phyloP scores from a whole-genome alignment of 164 flowering plant genomes.

The Berberis vulgaris region DNA sequence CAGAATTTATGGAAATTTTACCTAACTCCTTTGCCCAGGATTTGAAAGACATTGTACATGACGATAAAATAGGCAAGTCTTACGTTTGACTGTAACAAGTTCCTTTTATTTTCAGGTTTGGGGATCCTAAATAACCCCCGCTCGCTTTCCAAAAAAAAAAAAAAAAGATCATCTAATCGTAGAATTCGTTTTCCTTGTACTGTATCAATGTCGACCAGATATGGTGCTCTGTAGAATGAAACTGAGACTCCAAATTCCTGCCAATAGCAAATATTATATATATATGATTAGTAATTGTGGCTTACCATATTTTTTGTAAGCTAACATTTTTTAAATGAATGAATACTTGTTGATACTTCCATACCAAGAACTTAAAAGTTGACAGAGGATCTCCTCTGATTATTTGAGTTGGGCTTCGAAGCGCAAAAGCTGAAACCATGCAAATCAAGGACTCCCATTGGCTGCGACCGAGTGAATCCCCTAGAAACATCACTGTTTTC shows the following conservation, averaged over 20 bases:
- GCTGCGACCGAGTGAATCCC: slow-evolving; percentile 72
- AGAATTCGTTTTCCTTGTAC: slow-evolving; percentile 29
- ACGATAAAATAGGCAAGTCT: too few species aligned
- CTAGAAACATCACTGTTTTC: slow-evolving; percentile 72
- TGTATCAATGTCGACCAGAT: slow-evolving; percentile 41
- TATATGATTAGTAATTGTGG: too few species aligned
- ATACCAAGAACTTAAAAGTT: slow-evolving; percentile 61
- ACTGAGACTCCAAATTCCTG: slow-evolving; percentile 37
- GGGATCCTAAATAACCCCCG: too few species aligned
- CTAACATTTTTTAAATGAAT: not conserved
- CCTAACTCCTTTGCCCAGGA: too few species aligned
- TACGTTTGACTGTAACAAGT: too few species aligned
- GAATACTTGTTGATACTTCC: slow-evolving; percentile 3
- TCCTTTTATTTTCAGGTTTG: too few species aligned
- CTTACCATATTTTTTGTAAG: too few species aligned
- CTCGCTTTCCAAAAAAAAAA: too few species aligned
- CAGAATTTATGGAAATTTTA: too few species aligned
- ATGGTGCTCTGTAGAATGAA: slow-evolving; percentile 23
- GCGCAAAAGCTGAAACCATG: slow-evolving; percentile 40
- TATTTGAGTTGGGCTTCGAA: slow-evolving; percentile 37
- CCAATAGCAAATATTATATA: not conserved
- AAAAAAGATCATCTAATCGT: slow-evolving; percentile 41
- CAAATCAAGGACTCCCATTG: slow-evolving; percentile 90
- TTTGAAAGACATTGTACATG: too few species aligned
- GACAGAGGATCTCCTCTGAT: slow-evolving; percentile 68